Percentiles rank a stretch among this genome's conserved stretches.
Conservation (phyloP, 2,329 filamentous ascomycete species). For the Aureobasidium zeae region DNA sequence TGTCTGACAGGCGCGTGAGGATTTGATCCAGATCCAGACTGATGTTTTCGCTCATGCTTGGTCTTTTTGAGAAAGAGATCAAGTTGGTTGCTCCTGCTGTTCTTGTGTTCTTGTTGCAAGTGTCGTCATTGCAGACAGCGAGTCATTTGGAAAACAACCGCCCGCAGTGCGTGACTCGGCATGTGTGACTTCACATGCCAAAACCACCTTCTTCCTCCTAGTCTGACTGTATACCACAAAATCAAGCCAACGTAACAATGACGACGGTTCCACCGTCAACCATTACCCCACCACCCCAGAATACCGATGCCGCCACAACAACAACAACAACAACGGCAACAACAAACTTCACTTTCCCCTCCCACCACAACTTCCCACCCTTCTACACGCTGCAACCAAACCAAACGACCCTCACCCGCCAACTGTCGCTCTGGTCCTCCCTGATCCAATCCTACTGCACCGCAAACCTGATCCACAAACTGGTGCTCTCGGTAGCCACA, state of each 20-base stretch:
- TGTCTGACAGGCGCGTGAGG: slow-evolving; percentile 56
- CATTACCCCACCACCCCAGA: neutral
- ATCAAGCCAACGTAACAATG: neutral
- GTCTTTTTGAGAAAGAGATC: no score
- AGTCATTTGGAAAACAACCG: neutral
- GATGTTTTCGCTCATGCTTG: slow-evolving; percentile 8
- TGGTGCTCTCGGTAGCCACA: slow-evolving; percentile 56
- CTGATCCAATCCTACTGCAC: slow-evolving; percentile 78
- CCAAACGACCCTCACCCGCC: slow-evolving; percentile 61
- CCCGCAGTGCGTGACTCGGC: neutral
- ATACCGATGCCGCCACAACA: no score
- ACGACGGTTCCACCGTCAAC: no score
- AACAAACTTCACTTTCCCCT: slow-evolving; percentile 29
- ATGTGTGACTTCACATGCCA: neutral
- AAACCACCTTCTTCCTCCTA: neutral
- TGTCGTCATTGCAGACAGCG: no score
- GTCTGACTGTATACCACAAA: neutral
- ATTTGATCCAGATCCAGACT: slow-evolving; percentile 51
- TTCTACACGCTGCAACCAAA: slow-evolving; percentile 80
- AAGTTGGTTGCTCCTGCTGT: no score
- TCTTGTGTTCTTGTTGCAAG: no score
- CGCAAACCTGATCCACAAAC: slow-evolving; percentile 64
- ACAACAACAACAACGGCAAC: neutral
- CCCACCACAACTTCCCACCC: slow-evolving; percentile 64
- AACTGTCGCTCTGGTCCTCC: slow-evolving; percentile 76